Evolutionary conservation across 2,329 filamentous ascomycete genomes (phyloP).

Genomic region (Ophiostoma sp.): DNA sequence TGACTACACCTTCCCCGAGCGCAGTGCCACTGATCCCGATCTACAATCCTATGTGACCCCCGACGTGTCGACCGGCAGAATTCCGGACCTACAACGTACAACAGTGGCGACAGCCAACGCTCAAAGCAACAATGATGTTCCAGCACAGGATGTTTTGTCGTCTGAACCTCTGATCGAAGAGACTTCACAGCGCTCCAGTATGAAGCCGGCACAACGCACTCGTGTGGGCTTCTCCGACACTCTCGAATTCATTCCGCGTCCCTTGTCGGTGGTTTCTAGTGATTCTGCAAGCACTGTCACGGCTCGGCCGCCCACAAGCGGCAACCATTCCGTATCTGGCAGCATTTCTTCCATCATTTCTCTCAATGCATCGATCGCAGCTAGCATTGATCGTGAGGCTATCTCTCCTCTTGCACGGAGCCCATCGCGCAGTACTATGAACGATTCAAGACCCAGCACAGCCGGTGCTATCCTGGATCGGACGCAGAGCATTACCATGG

Average conservation of each 20-base stretch:
- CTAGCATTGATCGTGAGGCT: slow-evolving; percentile 39
- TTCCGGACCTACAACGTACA: background rate
- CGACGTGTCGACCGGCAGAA: background rate
- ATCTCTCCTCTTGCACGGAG: slow-evolving; percentile 36
- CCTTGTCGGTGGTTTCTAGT: slow-evolving; percentile 76
- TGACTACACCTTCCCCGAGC: slow-evolving; percentile 29
- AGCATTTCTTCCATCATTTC: slow-evolving; percentile 76
- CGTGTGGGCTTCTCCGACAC: slow-evolving; percentile 80
- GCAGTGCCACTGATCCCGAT: slow-evolving; percentile 19
- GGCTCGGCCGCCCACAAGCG: slow-evolving; percentile 42
- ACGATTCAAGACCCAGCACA: slow-evolving; percentile 58
- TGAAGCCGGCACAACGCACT: slow-evolving; percentile 41
- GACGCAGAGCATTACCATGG: slow-evolving; percentile 36
- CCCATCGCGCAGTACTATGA: slow-evolving; percentile 37
- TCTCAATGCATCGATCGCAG: slow-evolving; percentile 41
- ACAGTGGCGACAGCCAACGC: background rate
- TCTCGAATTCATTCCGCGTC: slow-evolving; percentile 75
- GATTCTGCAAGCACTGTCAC: slow-evolving; percentile 76
- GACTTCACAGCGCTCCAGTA: slow-evolving; percentile 15
- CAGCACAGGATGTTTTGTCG: background rate
- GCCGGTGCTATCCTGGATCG: slow-evolving; percentile 64
- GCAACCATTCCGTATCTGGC: slow-evolving; percentile 65
- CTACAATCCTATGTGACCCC: slow-evolving; percentile 21
- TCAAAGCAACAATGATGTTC: background rate
- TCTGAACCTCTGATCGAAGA: background rate